These are phyloP conservation scores for Ananas comosus DNA, from an alignment of 176 grass and related monocot genomes.

Conservation along the genomic window DNA sequence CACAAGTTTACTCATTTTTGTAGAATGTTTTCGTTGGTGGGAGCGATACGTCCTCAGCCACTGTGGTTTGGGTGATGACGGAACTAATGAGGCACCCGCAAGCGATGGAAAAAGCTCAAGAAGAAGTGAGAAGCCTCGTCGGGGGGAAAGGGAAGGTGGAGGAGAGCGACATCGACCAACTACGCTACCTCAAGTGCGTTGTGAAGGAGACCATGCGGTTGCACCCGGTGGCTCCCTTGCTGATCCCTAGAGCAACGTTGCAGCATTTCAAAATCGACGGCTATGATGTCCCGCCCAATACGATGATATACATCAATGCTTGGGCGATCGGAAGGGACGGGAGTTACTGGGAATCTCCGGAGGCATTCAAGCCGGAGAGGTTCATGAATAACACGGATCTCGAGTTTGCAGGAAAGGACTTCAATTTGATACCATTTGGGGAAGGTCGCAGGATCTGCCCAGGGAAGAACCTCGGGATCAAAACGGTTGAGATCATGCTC, in stretches of 20 bases:
- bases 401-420: constrained; percentile 27
- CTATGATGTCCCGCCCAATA: constrained; percentile 5
- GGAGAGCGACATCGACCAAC: constrained; percentile 13
- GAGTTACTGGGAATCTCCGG: not conserved
- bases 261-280: constrained; percentile 3
- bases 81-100: constrained; percentile 24
- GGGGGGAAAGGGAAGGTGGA: not conserved
- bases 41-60: constrained; percentile 18
- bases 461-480: constrained; percentile 3
- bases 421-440: constrained; percentile 30
- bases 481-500: constrained; percentile 17
- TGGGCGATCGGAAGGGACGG: not conserved
- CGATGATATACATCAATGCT: not conserved
- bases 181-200: constrained; percentile 15
- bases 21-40: constrained; percentile 22
- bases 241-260: constrained; percentile 8
- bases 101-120: constrained; percentile 15
- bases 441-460: constrained; percentile 34
- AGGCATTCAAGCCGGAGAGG: constrained; percentile 20
- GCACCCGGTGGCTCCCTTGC: constrained; percentile 5
- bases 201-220: constrained; percentile 25
- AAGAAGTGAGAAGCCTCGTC: constrained; percentile 13
- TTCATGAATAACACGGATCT: not conserved
- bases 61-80: constrained; percentile 21
- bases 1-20: not conserved